Base-by-base conservation (phyloP, 1,284 basidiomycete genomes). In the Rhodotorula mucilaginosa region DNA sequence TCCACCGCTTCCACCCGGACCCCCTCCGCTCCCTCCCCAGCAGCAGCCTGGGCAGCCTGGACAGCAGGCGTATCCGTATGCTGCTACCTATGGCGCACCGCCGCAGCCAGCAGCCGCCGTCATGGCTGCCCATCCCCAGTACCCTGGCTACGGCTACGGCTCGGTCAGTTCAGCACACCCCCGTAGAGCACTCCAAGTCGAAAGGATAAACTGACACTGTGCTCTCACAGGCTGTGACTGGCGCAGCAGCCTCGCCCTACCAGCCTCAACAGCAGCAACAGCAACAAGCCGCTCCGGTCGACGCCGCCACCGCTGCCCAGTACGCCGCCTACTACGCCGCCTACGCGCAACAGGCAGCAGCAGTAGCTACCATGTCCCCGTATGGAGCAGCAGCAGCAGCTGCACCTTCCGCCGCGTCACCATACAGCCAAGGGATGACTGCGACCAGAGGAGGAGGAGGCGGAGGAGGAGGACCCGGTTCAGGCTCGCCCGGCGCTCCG, bases 111-210 rank as follows among this genome's bases (percentile, higher is more conserved):
- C 23, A 5, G 52, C 57, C 48, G 21, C 51, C 21, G 61, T 63
- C 31, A 57, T 69, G 58, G 67, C 73, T 1, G 61, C 72, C 2
- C 74, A 76, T 48, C 73, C 70, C 18, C 75, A 76, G 58, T 76
- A 76, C 52, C 73, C 73, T 0, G 75, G 70, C 3, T 76, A 76
- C 62, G 75, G 73, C 34, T 76, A 76, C 60, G 73, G 67, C 6
- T 61, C 64, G 63, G 75, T 73, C 46, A 49, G 70, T 54, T 2
- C 18, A 10, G 8, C 16, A 16, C 10, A 1, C 21, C 12, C 2
- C 2, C n/a, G 1, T 2, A 4, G 19, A 16, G 13, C 31, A 29
- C 4, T 10, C 31, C 31, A 31, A 8, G 4, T 26, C 26, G 26
- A 26, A 7, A 18, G 21, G 29, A 5, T 21, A 8, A 18, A 44